Base-by-base conservation (phyloP, 2,329 filamentous ascomycete species). In the Gyromitra esculenta region DNA sequence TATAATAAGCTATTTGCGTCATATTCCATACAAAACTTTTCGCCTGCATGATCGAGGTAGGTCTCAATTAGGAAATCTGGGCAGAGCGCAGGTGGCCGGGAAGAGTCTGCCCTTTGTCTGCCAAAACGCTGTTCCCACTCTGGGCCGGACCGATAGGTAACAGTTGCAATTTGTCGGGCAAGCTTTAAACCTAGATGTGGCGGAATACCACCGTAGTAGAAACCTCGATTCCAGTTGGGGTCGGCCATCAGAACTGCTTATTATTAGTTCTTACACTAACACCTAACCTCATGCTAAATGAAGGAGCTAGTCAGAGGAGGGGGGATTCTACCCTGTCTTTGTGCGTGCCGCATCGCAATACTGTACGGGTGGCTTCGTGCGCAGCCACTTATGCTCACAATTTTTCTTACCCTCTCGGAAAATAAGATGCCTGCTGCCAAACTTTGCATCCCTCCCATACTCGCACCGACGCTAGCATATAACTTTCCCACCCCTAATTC, bases 401-500 rank as follows among this genome's bases (percentile, higher is more conserved):
- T 89, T 79, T 91, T 90, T 50, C 90, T 90, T 1, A 99, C 91
- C 43, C 95, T 88, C 50, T 92, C 89, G 0, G 94, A 92, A 82
- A 95, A 97, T 39, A 97, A 85, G 0, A 92, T 89, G 2, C 93
- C 96, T 0, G 93, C 92, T 6, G 94, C 94, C 4, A 99, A 87
- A 80, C 92, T 96, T 83, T 97, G 95, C 96, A 99, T 99, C 70
- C 96, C 96, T 68, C 96, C 96, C 96, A 99, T 99, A 83, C 93
- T 97, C 5, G 93, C 93, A 13, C 96, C 96, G 21, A 99, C 95
- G 75, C 93, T 97, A 18, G 96, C 96, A 83, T 97, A 93, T 8
- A 99, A 87, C 81, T 89, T 92, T 31, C 88, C 82, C 59, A 99
- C 91, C 5, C 90, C 90, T 37, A 99, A 86, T 3, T 86, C 84